Evolutionary conservation across 352 stramenopile genomes (phyloP).

Genomic region (Pythium sukuiense): DNA sequence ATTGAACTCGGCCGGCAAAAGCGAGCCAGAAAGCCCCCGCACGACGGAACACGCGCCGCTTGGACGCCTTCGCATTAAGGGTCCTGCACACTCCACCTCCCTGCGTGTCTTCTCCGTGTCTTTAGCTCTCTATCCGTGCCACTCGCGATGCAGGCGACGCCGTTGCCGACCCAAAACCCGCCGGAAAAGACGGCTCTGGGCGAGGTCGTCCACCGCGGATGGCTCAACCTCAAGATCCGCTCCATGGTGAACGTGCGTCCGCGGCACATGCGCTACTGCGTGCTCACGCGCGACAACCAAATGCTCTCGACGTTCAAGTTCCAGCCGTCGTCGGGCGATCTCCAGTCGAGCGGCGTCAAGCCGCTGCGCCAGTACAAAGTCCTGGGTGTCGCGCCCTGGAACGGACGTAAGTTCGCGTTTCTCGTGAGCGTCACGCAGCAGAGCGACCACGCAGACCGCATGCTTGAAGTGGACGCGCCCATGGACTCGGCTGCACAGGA

Average conservation of each 20-base stretch:
- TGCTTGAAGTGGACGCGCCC: conserved; percentile 74
- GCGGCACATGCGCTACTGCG: conserved; percentile 84
- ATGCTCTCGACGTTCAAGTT: conserved; percentile 86
- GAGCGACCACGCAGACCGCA: conserved; percentile 68
- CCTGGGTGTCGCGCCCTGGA: conserved; percentile 68
- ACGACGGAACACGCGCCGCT: not conserved
- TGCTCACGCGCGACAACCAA: conserved; percentile 61
- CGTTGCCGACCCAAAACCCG: conserved; percentile 47
- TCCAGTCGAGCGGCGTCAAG: conserved; percentile 55
- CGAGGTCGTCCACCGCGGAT: conserved; percentile 76
- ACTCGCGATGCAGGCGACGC: conserved; percentile 51
- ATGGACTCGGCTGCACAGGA: conserved; percentile 58
- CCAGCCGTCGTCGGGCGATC: conserved; percentile 71
- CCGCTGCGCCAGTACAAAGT: conserved; percentile 72
- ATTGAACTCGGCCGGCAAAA: not conserved
- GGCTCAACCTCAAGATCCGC: conserved; percentile 86
- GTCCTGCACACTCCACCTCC: not conserved
- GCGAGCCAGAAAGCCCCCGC: not conserved
- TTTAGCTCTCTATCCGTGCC: not conserved
- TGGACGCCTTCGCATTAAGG: not conserved
- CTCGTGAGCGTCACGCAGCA: conserved; percentile 71
- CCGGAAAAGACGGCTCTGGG: conserved; percentile 53
- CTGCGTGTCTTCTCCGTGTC: not conserved
- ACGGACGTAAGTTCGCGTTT: conserved; percentile 72
- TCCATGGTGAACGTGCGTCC: conserved; percentile 85